Percentiles rank a stretch among this genome's conserved stretches.
Conservation (phyloP, 306 rosid species). For the Pterocarpus macrocarpus region DNA sequence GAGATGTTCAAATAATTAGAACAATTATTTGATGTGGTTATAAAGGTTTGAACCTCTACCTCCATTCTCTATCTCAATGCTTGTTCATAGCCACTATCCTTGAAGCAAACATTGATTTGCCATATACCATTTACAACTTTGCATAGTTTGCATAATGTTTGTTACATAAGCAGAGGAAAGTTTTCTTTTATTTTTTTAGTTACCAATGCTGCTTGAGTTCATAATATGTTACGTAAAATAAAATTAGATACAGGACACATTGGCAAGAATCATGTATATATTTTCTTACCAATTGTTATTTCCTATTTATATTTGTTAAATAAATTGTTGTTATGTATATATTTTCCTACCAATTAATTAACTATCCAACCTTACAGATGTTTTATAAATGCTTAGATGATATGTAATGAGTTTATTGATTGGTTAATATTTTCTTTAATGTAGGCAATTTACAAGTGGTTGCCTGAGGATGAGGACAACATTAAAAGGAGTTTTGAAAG, state of each 20-base stretch:
- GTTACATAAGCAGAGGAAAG: not conserved
- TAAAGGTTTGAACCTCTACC: constrained; percentile 25
- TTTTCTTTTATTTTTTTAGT: not conserved
- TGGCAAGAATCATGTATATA: not conserved
- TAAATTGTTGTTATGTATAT: no score
- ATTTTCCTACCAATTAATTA: no score
- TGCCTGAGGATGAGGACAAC: no score
- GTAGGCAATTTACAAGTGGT: no score
- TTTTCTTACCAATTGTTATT: no score
- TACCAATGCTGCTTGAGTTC: not conserved
- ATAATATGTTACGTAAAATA: not conserved
- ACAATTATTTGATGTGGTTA: not conserved
- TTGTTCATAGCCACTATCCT: not conserved
- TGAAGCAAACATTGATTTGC: not conserved
- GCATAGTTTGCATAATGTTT: not conserved
- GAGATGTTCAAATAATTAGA: no score
- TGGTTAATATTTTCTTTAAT: no score
- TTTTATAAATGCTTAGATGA: no score
- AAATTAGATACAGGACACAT: not conserved
- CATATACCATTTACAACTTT: not conserved
- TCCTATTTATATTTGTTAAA: no score
- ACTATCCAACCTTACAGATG: no score
- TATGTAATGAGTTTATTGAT: no score
- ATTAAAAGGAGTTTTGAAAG: no score
- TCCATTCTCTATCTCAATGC: constrained; percentile 4